Conservation (phyloP, 2,329 filamentous ascomycete genomes). For the Ceratocystis cubensis region DNA sequence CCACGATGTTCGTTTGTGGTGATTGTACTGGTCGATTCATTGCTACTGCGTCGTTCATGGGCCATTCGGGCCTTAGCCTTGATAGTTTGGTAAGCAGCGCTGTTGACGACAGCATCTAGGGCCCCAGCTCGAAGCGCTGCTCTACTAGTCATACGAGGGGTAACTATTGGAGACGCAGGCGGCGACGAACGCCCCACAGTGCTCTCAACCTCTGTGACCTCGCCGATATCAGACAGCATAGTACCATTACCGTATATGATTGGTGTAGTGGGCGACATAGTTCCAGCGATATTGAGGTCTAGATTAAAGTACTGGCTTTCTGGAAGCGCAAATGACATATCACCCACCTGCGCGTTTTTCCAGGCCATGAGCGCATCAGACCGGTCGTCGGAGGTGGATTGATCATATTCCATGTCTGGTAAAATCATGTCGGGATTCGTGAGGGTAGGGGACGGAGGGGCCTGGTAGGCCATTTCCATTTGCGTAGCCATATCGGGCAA, state of each 20-base stretch:
- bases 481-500: constrained; percentile 23
- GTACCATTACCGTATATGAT: constrained; percentile 59
- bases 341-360: constrained; percentile 35
- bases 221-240: constrained; percentile 54
- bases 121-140: constrained; percentile 13
- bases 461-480: constrained; percentile 31
- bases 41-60: constrained; percentile 42
- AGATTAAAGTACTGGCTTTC: constrained; percentile 26
- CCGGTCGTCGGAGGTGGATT: constrained; percentile 39
- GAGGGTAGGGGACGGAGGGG: constrained; percentile 67
- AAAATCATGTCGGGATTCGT: constrained; percentile 94
- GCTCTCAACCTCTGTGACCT: constrained; percentile 44
- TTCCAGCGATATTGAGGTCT: constrained; percentile 27
- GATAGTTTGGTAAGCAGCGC: constrained; percentile 34
- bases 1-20: constrained; percentile 38
- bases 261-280: constrained; percentile 44
- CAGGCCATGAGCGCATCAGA: constrained; percentile 42
- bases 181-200: constrained; percentile 34
- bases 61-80: constrained; percentile 27
- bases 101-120: constrained; percentile 19
- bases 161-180: constrained; percentile 28
- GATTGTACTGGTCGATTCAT: constrained; percentile 50
- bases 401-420: constrained; percentile 54
- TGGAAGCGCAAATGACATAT: constrained; percentile 28
- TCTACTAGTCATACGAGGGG: constrained; percentile 26